A percentile compares a stretch with the other conserved stretches of the same genome.
These are phyloP conservation scores for Emergomyces africanus DNA, from an alignment of 2,329 filamentous ascomycete species.

Conservation along the genomic window DNA sequence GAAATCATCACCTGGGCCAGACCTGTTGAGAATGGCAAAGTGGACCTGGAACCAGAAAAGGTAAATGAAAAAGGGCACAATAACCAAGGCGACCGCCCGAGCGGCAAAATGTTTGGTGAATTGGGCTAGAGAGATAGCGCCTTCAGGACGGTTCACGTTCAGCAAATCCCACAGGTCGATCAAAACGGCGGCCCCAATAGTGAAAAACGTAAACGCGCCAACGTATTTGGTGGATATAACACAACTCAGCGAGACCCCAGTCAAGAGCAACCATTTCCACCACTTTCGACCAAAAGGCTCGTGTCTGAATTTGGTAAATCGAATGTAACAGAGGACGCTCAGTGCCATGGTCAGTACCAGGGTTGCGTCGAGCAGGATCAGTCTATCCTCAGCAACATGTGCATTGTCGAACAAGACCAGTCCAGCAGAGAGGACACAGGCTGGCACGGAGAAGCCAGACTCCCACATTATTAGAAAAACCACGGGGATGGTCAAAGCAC, in stretches of 20 bases:
- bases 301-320: conserved; percentile 93
- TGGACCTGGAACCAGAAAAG: conserved; percentile 99
- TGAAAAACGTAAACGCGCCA: conserved; percentile 91
- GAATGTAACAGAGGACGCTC: conserved; percentile 86
- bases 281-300: conserved; percentile 85
- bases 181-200: conserved; percentile 82
- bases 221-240: conserved; percentile 99
- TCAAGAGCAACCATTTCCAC: conserved; percentile 99
- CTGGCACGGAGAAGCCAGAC: conserved; percentile 90
- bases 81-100: conserved; percentile 70
- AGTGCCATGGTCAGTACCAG: conserved; percentile 93
- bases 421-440: conserved; percentile 72
- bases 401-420: conserved; percentile 93
- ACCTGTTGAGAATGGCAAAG: conserved; percentile 76
- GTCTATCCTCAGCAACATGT: conserved; percentile 87
- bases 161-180: conserved; percentile 94
- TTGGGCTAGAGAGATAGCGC: conserved; percentile 62
- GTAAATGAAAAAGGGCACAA: conserved; percentile 94
- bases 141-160: conserved; percentile 72
- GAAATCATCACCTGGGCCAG: conserved; percentile 93
- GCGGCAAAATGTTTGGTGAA: conserved; percentile 87
- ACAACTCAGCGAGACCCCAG: conserved; percentile 86
- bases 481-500: conserved; percentile 84
- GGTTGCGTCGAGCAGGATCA: conserved; percentile 91
- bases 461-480: conserved; percentile 99